Base-by-base conservation (phyloP, 495 filamentous ascomycete species). In the Schizothecium vesticola region DNA sequence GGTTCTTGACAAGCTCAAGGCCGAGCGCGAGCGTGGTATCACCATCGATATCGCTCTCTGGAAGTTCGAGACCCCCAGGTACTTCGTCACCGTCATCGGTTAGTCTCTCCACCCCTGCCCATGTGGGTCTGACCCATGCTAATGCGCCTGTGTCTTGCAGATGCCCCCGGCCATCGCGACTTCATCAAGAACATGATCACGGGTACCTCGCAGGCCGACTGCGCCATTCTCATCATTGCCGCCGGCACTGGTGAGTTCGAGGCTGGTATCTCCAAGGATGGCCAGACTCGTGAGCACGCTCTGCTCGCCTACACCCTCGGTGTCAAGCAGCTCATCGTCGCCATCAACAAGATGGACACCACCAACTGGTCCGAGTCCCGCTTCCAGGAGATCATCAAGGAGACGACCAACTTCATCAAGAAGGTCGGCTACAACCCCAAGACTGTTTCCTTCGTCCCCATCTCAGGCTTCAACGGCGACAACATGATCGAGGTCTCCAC, bases 101-200 rank as follows among this genome's bases (percentile, higher is more conserved):
- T 89, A 76, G 86, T 82, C 69, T 33, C 60, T 61, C 3, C 36
- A 21, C 51, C 51, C 51, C 58, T 21, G 56, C 58, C 65, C 12
- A 11, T 51, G 1, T 33, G 43, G 24, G 21, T 21, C 8, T 9
- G 13, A 19, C 3, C 16, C 63, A 22, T 67, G 31, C 71, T 67
- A 63, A 74, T 66, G 65, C 61, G 4, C 65, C 12, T 65, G 56
- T 66, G 62, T 3, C 51, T 60, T 71, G 43, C 76, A 93, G 93
- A 99, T 82, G 95, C 95, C 85, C 95, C 95, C 77, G 95, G 95
- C 85, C 95, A 99, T 86, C 95, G 95, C 92, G 95, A 99, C 81
- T 99, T 99, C 87, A 99, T 99, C 92, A 99, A 99, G 95, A 97
- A 97, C 91, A 99, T 99, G 95, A 99, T 98, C 87, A 98, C 95